Percentiles rank a stretch among this genome's conserved stretches.
Conservation (phyloP, 1,139 yeast species). For the Meyerozyma smithsonii region DNA sequence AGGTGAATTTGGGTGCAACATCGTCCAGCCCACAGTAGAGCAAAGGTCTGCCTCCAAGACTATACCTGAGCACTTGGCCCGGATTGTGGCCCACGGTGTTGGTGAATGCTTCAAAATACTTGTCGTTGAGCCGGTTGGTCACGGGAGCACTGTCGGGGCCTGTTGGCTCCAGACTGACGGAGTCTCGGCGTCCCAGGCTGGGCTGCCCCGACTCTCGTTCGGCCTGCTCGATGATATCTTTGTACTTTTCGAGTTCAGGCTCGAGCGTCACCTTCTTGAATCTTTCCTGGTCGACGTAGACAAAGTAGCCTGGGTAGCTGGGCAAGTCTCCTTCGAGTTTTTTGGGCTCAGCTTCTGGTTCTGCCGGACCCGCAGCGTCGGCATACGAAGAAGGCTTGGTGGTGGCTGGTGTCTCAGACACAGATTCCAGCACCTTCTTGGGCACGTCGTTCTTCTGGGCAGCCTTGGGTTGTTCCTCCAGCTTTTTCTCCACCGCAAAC, state of each 20-base stretch:
- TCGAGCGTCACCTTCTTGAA: conserved; percentile 36
- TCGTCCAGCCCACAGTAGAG: conserved; percentile 63
- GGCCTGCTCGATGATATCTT: conserved; percentile 44
- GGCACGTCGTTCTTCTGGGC: background rate
- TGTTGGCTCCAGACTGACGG: conserved; percentile 8
- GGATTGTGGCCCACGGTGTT: conserved; percentile 76
- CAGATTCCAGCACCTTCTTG: conserved; percentile 4
- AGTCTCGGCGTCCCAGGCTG: background rate
- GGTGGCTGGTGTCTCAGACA: conserved; percentile 7
- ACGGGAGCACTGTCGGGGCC: conserved; percentile 40
- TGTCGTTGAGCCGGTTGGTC: conserved; percentile 62
- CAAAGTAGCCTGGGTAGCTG: conserved; percentile 55
- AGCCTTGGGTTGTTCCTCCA: conserved; percentile 3
- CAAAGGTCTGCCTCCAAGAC: conserved; percentile 69
- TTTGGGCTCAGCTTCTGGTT: conserved; percentile 7
- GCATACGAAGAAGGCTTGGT: background rate
- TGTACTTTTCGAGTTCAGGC: conserved; percentile 43
- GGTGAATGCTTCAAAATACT: conserved; percentile 73
- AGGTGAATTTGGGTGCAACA: conserved; percentile 39
- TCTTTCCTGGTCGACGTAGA: conserved; percentile 66
- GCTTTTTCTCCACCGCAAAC: conserved; percentile 11
- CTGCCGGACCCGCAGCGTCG: conserved; percentile 1
- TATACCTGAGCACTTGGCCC: conserved; percentile 79
- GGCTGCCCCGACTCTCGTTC: conserved; percentile 16
- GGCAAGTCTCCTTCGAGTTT: conserved; percentile 28